Evolutionary conservation across 441 rosid genomes (phyloP).

Genomic region (Bruguiera hainesii): DNA sequence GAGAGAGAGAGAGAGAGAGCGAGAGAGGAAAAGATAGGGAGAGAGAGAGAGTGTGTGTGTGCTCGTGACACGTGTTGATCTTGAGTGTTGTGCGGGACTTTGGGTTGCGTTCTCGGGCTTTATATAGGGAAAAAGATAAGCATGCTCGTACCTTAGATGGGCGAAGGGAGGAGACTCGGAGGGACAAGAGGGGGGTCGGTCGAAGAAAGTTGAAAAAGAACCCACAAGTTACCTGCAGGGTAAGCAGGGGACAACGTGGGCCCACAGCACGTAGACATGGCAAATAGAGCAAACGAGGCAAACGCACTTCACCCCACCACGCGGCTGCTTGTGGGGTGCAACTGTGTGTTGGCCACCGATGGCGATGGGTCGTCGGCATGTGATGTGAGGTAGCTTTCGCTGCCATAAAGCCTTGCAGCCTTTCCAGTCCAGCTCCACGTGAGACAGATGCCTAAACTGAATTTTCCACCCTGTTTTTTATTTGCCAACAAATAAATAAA

Average conservation of each 20-base stretch:
- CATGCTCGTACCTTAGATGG: neutral
- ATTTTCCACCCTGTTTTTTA: neutral
- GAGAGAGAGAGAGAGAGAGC: neutral
- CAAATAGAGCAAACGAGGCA: constrained; percentile 27
- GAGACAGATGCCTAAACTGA: constrained; percentile 25
- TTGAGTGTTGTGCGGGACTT: constrained; percentile 10
- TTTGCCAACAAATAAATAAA: no score
- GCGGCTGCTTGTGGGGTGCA: constrained; percentile 39
- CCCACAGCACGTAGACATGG: constrained; percentile 51
- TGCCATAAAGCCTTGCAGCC: neutral
- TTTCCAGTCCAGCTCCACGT: constrained; percentile 11
- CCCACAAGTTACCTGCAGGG: constrained; percentile 29
- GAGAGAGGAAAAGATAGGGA: neutral
- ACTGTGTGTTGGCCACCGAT: constrained; percentile 32
- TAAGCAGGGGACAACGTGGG: constrained; percentile 40
- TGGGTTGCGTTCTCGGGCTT: constrained; percentile 18
- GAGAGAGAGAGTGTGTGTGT: neutral
- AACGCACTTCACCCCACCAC: constrained; percentile 22
- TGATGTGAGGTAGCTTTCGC: constrained; percentile 27
- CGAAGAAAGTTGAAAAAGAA: constrained; percentile 5
- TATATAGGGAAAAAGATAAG: constrained; percentile 41
- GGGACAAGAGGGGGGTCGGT: constrained; percentile 1
- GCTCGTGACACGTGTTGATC: neutral
- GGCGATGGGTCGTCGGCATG: constrained; percentile 41
- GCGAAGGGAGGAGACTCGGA: neutral